A percentile compares a stretch with the other conserved stretches of the same genome.
Conservation (phyloP, 345 rosid species). For the Syzygium aromaticum region DNA sequence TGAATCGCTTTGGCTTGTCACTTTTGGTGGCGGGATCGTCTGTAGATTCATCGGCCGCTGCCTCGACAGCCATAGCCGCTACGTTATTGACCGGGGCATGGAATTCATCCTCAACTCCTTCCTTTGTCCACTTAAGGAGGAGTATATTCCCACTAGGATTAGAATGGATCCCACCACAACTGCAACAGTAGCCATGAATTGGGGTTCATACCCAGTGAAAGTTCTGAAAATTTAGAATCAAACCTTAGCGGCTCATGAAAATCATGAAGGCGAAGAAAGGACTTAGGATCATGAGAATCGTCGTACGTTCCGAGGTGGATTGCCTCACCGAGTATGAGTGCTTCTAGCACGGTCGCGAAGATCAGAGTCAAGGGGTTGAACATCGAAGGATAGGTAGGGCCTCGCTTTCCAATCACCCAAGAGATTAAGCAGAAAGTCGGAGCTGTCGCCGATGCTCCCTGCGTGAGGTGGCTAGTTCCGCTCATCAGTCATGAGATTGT, state of each 20-base stretch:
- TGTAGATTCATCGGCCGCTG: not conserved
- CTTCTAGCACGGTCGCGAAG: conserved; percentile 26
- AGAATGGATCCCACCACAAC: conserved; percentile 18
- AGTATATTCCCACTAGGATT: conserved; percentile 30
- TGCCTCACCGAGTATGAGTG: conserved; percentile 15
- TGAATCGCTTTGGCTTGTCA: not conserved
- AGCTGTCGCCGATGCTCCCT: conserved; percentile 34
- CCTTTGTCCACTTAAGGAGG: conserved; percentile 24
- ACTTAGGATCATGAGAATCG: not conserved
- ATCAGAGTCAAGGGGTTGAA: conserved; percentile 33
- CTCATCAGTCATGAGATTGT: not conserved
- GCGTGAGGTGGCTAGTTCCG: not conserved
- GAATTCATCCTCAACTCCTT: conserved; percentile 8
- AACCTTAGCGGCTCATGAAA: not conserved
- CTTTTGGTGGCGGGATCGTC: not conserved
- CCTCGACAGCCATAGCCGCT: not conserved
- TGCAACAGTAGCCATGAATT: not conserved
- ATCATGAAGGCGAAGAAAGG: not conserved
- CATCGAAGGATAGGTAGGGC: conserved; percentile 43
- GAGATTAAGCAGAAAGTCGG: conserved; percentile 23
- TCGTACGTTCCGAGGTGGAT: conserved; percentile 27
- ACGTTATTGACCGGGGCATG: not conserved
- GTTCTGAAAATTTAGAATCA: not conserved
- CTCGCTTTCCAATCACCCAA: conserved; percentile 20
- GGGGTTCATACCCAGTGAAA: not conserved